Evolutionary conservation across 106 monocot species (phyloP), one percentile per base, ranked within the genome.

Genomic region (Triglochin maritima): DNA sequence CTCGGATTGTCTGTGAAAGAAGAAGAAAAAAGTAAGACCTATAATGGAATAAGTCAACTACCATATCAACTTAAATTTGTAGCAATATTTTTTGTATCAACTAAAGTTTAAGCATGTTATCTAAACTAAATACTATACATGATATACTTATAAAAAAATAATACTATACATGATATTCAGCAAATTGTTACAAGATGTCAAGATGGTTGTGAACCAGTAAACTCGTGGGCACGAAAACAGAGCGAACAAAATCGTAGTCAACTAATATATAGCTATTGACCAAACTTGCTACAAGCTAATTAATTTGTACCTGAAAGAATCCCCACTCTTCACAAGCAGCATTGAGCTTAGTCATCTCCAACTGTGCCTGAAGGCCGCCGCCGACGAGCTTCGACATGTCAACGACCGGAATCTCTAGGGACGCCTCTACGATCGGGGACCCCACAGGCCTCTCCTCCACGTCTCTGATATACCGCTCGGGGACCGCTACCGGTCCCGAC

Each of bases 311-410:
- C 82, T 88, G 85, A 49, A 88, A 88, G 77, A 88, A 88, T 29
- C 88, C 84, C 88, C 84, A 88, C 3, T 84, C 74, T 65, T 80
- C 55, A 63, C 88, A 88, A 16, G 88, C 88, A 46, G 44, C 49
- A 0, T 48, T n/a, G 12, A 85, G 74, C 66, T 63, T 82, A 2
- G 56, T 63, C 72, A 80, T 64, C 77, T 88, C 85, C 0, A 46
- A 52, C 50, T 60, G 59, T 14, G 49, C 29, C n/a, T 69, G 67
- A 1, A 0, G 17, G 12, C 49, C 41, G n/a, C 51, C 60, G 7
- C 51, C 3, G 0, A 53, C 47, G 46, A 89, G 70, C 57, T 72
- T 80, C 50, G 69, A 64, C 63, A 89, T 63, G 75, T 80, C 73
- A 44, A 85, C 67, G n/a, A 82, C 76, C 5, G 88, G 88, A 14